A percentile compares a stretch with the other conserved stretches of the same genome.
Conservation (phyloP, 441 rosid genomes). For the Pelargonium myrrhifolium region DNA sequence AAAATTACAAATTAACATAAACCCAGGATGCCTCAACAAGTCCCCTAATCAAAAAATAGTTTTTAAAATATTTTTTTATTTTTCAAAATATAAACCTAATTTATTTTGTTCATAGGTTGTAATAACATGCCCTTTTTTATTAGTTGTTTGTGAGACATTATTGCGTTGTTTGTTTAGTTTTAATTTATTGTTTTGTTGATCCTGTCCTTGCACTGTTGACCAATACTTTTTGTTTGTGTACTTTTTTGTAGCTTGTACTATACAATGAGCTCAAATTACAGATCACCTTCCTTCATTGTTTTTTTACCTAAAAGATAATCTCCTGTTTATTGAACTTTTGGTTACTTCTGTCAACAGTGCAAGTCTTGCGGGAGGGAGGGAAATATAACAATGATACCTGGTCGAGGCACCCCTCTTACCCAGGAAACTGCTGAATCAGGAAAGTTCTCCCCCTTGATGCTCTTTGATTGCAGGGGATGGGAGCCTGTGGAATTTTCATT, state of each 20-base stretch:
- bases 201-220: not conserved
- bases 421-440: slow-evolving; percentile 51
- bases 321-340: slow-evolving; percentile 5
- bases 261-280: not conserved
- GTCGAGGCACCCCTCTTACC: slow-evolving; percentile 59
- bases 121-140: not conserved
- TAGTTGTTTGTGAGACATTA: too few relatives aligned
- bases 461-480: slow-evolving; percentile 74
- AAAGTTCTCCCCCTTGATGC: slow-evolving; percentile 62
- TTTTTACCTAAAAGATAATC: slow-evolving; percentile 1
- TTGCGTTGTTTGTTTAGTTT: too few relatives aligned
- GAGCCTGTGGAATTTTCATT: slow-evolving; percentile 70
- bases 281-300: not conserved
- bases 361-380: slow-evolving; percentile 85
- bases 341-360: slow-evolving; percentile 40
- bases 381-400: slow-evolving; percentile 65
- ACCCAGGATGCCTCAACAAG: too few relatives aligned
- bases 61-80: too few relatives aligned
- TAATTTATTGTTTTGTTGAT: not conserved
- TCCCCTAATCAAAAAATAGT: too few relatives aligned
- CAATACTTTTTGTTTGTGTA: not conserved
- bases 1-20: too few relatives aligned
- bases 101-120: too few relatives aligned
- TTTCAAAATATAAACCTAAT: too few relatives aligned
- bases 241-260: too few relatives aligned